Conservation (phyloP, 345 rosid genomes). For the Viola odorata region DNA sequence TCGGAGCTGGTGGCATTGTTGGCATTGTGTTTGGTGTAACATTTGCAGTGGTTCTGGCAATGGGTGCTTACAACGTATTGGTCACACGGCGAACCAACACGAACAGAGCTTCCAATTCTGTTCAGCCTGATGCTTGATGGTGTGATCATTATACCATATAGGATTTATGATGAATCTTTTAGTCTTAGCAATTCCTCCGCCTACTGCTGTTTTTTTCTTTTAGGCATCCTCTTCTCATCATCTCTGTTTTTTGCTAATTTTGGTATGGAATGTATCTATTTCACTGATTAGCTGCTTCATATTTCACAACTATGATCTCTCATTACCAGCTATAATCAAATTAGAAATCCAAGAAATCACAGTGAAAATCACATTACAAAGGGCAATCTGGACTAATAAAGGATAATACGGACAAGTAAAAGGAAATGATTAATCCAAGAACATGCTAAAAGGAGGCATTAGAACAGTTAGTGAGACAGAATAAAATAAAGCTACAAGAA, state of each 20-base stretch:
- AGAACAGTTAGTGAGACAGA: too few species aligned
- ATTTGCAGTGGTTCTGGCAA: constrained; percentile 27
- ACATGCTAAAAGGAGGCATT: too few species aligned
- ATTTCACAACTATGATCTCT: background rate
- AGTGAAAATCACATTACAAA: too few species aligned
- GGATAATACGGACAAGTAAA: too few species aligned
- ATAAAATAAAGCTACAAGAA: too few species aligned
- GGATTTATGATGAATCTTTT: background rate
- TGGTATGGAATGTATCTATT: background rate
- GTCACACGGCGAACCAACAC: constrained; percentile 31
- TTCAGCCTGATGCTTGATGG: constrained; percentile 35
- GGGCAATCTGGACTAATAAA: too few species aligned
- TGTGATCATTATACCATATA: background rate
- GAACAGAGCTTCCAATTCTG: constrained; percentile 25
- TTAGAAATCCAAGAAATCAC: too few species aligned
- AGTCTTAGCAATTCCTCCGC: background rate
- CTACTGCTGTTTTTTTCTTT: background rate
- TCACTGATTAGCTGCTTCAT: constrained; percentile 3
- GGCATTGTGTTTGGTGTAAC: constrained; percentile 46
- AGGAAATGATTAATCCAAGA: too few species aligned
- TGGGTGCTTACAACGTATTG: constrained; percentile 31
- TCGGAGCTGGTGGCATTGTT: constrained; percentile 36
- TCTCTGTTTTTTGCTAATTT: background rate
- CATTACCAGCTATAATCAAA: background rate
- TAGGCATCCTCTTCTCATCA: background rate